Percentiles rank a stretch among this genome's conserved stretches.
phyloP scores from a whole-genome alignment of 78 protist species.

The Salpingoeca rosetta region DNA sequence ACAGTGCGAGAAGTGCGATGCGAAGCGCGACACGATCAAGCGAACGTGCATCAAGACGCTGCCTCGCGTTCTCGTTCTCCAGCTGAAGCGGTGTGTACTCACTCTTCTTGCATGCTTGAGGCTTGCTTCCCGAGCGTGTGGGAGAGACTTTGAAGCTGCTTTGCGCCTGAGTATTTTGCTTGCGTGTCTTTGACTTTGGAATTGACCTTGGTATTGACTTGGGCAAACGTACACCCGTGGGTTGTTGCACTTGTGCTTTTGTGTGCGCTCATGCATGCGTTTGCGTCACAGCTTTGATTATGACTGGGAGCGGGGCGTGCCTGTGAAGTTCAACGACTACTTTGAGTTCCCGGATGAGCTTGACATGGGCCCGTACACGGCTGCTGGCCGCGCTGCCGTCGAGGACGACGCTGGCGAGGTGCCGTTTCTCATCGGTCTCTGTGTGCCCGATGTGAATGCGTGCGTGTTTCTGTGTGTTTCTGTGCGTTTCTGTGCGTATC shows the following conservation, averaged over 20 bases:
- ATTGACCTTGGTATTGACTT: too few species aligned
- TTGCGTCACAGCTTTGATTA: conserved; percentile 46
- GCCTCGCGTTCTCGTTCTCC: not conserved
- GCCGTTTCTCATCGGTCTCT: too few species aligned
- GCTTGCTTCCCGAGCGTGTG: too few species aligned
- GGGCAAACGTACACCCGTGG: too few species aligned
- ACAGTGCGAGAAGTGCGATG: conserved; percentile 20
- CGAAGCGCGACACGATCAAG: conserved; percentile 23
- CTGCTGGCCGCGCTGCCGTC: too few species aligned
- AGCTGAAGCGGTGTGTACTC: conserved; percentile 11
- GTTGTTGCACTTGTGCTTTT: not conserved
- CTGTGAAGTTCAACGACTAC: conserved; percentile 10
- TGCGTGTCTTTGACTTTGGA: not conserved
- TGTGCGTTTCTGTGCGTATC: too few species aligned
- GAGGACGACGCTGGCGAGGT: too few species aligned
- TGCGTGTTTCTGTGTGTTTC: too few species aligned
- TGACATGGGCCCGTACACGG: too few species aligned
- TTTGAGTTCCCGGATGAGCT: conserved; percentile 37
- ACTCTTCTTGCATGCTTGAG: too few species aligned
- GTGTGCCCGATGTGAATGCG: too few species aligned
- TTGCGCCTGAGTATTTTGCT: not conserved
- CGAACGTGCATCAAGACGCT: not conserved
- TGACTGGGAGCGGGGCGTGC: conserved; percentile 25
- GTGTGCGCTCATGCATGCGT: not conserved
- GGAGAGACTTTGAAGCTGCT: too few species aligned